phyloP scores from a whole-genome alignment of 2,329 filamentous ascomycete species.

The Knufia petricola region DNA sequence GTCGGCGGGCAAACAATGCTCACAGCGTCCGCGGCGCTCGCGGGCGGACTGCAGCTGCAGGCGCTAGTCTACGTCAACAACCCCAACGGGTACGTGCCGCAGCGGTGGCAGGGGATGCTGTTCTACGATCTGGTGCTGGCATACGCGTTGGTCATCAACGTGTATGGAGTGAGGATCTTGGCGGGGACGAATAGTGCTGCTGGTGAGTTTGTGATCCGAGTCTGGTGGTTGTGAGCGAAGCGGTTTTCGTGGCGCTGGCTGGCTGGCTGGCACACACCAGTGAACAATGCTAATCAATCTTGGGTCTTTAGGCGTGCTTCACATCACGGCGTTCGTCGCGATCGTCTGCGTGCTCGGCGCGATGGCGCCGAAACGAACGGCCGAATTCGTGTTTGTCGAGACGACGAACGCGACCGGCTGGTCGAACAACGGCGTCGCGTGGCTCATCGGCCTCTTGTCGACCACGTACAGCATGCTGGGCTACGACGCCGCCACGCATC shows the following conservation, averaged over 20 bases:
- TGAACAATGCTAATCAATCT: too few relatives aligned
- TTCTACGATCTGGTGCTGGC: slow-evolving; percentile 30
- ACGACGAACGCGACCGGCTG: slow-evolving; percentile 40
- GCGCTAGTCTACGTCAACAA: slow-evolving; percentile 28
- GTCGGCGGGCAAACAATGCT: slow-evolving; percentile 38
- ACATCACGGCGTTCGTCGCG: slow-evolving; percentile 31
- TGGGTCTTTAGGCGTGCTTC: too few relatives aligned
- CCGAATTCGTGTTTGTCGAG: slow-evolving; percentile 30
- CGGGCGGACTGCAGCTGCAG: slow-evolving; percentile 29
- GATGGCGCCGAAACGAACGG: slow-evolving; percentile 25
- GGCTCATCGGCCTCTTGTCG: slow-evolving; percentile 33
- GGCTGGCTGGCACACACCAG: too few relatives aligned
- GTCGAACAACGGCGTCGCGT: slow-evolving; percentile 36
- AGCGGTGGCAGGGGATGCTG: slow-evolving; percentile 33
- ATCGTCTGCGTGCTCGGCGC: slow-evolving; percentile 30
- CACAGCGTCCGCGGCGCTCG: slow-evolving; percentile 48
- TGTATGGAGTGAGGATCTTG: slow-evolving; percentile 26
- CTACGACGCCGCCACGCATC: slow-evolving; percentile 8
- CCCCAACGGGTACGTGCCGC: slow-evolving; percentile 26
- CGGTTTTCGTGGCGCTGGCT: too few relatives aligned
- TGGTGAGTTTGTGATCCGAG: too few relatives aligned
- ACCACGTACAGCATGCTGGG: slow-evolving; percentile 26
- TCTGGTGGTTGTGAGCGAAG: too few relatives aligned
- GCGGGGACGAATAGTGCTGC: slow-evolving; percentile 23
- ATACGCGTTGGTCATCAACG: slow-evolving; percentile 29